Evolutionary conservation across 306 rosid species (phyloP).

Genomic region (Quercus engelmannii): DNA sequence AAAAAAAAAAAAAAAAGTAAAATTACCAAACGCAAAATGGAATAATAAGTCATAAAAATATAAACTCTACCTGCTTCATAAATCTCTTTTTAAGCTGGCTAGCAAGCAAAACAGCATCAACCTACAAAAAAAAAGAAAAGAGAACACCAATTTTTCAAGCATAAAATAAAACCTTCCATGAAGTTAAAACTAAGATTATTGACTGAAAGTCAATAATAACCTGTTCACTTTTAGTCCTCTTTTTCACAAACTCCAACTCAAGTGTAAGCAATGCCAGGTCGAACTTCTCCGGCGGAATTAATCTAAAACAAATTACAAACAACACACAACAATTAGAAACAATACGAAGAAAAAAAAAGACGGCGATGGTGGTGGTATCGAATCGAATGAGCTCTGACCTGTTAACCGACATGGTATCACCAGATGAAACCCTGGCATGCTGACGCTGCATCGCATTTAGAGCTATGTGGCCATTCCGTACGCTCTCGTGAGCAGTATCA

Average conservation of each 20-base stretch:
- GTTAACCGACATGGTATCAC: constrained; percentile 48
- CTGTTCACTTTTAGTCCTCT: constrained; percentile 76
- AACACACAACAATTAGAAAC: constrained; percentile 12
- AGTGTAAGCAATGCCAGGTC: constrained; percentile 69
- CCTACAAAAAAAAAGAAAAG: constrained; percentile 41
- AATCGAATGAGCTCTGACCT: constrained; percentile 35
- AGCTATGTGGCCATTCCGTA: constrained; percentile 36
- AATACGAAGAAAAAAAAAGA: background rate
- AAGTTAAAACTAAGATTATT: background rate
- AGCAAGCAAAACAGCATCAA: constrained; percentile 78
- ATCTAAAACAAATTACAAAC: constrained; percentile 40
- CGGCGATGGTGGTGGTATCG: background rate
- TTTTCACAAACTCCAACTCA: constrained; percentile 85
- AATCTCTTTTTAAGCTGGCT: constrained; percentile 68
- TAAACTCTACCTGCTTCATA: constrained; percentile 55
- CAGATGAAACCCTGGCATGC: constrained; percentile 69
- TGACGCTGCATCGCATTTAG: constrained; percentile 59
- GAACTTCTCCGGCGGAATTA: constrained; percentile 75
- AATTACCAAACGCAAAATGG: background rate
- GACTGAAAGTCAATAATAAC: constrained; percentile 24
- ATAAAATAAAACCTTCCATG: background rate
- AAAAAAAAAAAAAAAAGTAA: no score
- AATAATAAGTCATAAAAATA: background rate
- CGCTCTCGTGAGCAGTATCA: constrained; percentile 61
- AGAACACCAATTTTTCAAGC: background rate